A percentile compares a stretch with the other conserved stretches of the same genome.
These are phyloP conservation scores for Apiospora hydei DNA, from an alignment of 2,329 filamentous ascomycete genomes.

Conservation along the genomic window DNA sequence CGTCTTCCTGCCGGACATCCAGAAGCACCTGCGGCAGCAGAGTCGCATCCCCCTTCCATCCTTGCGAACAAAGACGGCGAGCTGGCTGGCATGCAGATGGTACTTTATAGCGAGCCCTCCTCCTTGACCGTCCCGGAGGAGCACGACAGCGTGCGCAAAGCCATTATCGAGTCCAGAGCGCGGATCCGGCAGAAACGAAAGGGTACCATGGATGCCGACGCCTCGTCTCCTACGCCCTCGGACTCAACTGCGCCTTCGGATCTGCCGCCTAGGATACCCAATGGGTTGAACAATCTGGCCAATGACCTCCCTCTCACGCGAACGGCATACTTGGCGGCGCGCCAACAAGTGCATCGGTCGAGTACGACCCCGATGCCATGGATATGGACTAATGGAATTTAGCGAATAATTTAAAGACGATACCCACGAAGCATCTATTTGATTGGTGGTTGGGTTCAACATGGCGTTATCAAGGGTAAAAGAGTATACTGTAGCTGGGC, in stretches of 20 bases:
- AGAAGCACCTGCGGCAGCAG: constrained; percentile 72
- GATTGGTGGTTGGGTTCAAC: not conserved
- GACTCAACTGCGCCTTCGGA: not conserved
- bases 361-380: constrained; percentile 65
- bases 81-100: constrained; percentile 72
- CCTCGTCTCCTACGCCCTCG: constrained; percentile 17
- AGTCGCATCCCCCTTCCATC: constrained; percentile 70
- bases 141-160: constrained; percentile 79
- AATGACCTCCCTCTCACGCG: constrained; percentile 22
- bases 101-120: constrained; percentile 83
- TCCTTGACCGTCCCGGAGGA: constrained; percentile 79
- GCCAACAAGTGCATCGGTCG: constrained; percentile 25
- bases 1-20: constrained; percentile 85
- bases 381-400: constrained; percentile 48
- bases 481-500: not conserved
- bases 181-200: constrained; percentile 68
- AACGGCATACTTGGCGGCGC: constrained; percentile 16
- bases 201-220: constrained; percentile 40
- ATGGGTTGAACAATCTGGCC: constrained; percentile 28
- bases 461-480: constrained; percentile 8
- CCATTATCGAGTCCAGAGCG: constrained; percentile 80
- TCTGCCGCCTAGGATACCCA: constrained; percentile 18
- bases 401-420: constrained; percentile 1
- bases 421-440: constrained; percentile 17
- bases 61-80: constrained; percentile 63